Percentiles rank a stretch among this genome's conserved stretches.
These are phyloP conservation scores for Lichtheimia ramosa DNA, from an alignment of 371 early-diverging fungal species.

Conservation along the genomic window DNA sequence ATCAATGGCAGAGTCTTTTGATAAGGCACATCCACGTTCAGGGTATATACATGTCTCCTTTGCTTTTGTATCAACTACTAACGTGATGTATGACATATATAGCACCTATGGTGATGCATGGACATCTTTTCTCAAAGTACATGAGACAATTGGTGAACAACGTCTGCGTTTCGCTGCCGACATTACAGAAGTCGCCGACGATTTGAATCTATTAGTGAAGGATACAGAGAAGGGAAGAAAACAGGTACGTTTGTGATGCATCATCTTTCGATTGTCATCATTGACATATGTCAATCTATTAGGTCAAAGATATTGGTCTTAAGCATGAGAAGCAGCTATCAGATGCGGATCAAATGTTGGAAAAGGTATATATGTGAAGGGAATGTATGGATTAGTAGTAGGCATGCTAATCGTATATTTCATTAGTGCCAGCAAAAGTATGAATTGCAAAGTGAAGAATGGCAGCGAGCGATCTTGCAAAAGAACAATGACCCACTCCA, in stretches of 20 bases:
- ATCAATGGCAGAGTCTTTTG: constrained; percentile 43
- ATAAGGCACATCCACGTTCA: constrained; percentile 47
- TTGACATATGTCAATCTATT: not conserved
- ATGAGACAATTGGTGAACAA: constrained; percentile 76
- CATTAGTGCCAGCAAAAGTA: constrained; percentile 69
- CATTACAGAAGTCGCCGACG: constrained; percentile 71
- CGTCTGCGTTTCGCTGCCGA: constrained; percentile 61
- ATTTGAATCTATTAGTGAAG: constrained; percentile 64
- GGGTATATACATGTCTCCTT: constrained; percentile 27
- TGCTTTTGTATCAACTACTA: not conserved
- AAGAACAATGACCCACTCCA: constrained; percentile 57
- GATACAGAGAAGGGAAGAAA: constrained; percentile 82
- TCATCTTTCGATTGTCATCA: not conserved
- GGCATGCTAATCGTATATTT: not conserved
- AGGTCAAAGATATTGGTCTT: constrained; percentile 78
- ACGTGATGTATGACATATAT: not conserved
- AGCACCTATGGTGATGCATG: constrained; percentile 65
- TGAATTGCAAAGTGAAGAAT: constrained; percentile 74
- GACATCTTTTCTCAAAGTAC: constrained; percentile 66
- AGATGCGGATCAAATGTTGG: constrained; percentile 71
- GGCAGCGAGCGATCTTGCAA: constrained; percentile 75
- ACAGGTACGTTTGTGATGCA: constrained; percentile 49
- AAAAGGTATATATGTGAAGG: constrained; percentile 56
- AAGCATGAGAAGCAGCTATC: constrained; percentile 68
- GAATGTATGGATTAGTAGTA: not conserved